A percentile compares a stretch with the other conserved stretches of the same genome.
Conservation (phyloP, 164 flowering plant species). For the Euptelea pleiosperma region DNA sequence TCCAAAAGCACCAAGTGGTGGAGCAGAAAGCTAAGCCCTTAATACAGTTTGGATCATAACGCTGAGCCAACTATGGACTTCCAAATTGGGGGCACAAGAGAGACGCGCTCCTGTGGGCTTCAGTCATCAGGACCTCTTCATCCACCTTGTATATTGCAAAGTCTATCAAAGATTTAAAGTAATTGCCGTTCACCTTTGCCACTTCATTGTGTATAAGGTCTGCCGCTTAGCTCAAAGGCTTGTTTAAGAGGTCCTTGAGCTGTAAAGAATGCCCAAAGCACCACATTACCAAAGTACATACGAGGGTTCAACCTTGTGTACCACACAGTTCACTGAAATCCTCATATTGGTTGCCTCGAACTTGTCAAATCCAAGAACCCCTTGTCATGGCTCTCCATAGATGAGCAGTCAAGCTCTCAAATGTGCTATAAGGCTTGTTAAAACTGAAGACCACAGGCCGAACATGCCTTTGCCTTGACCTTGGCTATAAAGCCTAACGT, state of each 20-base stretch:
- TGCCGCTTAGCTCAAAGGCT: conserved; percentile 20
- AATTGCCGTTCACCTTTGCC: conserved; percentile 22
- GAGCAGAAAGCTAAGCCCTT: no score
- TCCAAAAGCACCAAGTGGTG: no score
- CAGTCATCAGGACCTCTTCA: conserved; percentile 20
- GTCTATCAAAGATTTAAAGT: conserved; percentile 33
- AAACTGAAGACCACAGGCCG: background rate
- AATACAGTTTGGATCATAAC: no score
- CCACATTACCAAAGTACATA: conserved; percentile 30
- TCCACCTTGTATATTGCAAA: conserved; percentile 16
- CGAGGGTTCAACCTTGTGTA: conserved; percentile 26
- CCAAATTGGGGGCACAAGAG: conserved; percentile 30
- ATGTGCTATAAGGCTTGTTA: conserved; percentile 24
- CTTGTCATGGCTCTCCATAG: conserved; percentile 30
- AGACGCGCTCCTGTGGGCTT: conserved; percentile 14
- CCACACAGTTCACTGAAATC: conserved; percentile 34
- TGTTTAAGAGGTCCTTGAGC: conserved; percentile 20
- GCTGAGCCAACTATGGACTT: conserved; percentile 35
- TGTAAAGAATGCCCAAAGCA: conserved; percentile 34
- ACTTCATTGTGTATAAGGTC: conserved; percentile 27
- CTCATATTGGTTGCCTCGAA: conserved; percentile 22
- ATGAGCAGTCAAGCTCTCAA: conserved; percentile 35
- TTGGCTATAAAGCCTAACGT: conserved; percentile 14
- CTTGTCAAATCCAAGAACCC: conserved; percentile 17
- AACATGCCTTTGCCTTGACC: conserved; percentile 22